A percentile compares a stretch with the other conserved stretches of the same genome.
Evolutionary conservation across 495 filamentous ascomycete genomes (phyloP).

Genomic region (Poronia punctata): DNA sequence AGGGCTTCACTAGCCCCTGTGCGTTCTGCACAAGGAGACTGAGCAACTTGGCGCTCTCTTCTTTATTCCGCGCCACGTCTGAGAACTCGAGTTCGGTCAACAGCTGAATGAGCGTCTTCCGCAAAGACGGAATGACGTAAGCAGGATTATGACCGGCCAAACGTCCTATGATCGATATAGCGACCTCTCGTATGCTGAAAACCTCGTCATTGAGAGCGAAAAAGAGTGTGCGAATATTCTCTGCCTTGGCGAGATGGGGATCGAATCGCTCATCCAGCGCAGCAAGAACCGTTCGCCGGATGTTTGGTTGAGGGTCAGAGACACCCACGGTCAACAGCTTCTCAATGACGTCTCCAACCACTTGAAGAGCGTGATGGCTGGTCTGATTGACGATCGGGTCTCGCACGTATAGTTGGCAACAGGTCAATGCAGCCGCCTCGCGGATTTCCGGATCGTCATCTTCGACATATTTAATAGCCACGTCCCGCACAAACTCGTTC

Average conservation of each 20-base stretch:
- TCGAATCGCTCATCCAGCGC: slow-evolving; percentile 93
- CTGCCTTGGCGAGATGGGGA: slow-evolving; percentile 85
- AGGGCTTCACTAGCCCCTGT: slow-evolving; percentile 83
- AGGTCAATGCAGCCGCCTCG: slow-evolving; percentile 90
- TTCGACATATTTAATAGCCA: slow-evolving; percentile 95
- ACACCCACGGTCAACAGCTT: slow-evolving; percentile 91
- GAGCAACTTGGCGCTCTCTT: slow-evolving; percentile 90
- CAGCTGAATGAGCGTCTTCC: slow-evolving; percentile 92
- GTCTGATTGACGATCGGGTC: slow-evolving; percentile 98
- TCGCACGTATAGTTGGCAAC: slow-evolving; percentile 91
- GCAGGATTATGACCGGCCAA: slow-evolving; percentile 88
- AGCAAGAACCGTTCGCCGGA: slow-evolving; percentile 77
- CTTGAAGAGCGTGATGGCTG: slow-evolving; percentile 89
- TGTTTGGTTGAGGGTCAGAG: slow-evolving; percentile 81
- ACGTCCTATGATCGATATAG: slow-evolving; percentile 92
- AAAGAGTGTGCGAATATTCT: slow-evolving; percentile 92
- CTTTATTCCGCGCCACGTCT: slow-evolving; percentile 86
- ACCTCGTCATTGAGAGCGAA: slow-evolving; percentile 93
- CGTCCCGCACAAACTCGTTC: slow-evolving; percentile 97
- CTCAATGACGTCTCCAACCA: slow-evolving; percentile 95
- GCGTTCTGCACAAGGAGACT: slow-evolving; percentile 87
- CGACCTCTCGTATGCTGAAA: slow-evolving; percentile 85
- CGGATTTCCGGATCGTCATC: slow-evolving; percentile 90
- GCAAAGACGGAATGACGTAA: slow-evolving; percentile 89
- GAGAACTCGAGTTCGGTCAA: slow-evolving; percentile 93